phyloP scores from a whole-genome alignment of 1,139 yeast species.

The Geotrichum candidum region DNA sequence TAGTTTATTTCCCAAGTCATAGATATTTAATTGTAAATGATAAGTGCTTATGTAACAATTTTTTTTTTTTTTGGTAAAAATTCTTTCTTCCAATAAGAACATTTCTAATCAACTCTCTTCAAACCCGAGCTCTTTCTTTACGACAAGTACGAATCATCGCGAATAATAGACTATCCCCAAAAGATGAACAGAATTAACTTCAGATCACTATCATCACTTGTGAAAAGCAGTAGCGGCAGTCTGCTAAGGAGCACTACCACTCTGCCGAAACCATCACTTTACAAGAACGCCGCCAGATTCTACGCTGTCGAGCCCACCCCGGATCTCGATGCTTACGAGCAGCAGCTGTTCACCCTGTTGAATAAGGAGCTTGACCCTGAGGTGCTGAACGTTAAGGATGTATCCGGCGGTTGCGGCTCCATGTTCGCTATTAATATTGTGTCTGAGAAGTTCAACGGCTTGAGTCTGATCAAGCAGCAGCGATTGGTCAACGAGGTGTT shows the following conservation, averaged over 20 bases:
- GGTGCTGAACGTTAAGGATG: slow-evolving; percentile 62
- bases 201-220: not conserved
- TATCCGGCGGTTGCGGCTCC: slow-evolving; percentile 96
- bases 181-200: not conserved
- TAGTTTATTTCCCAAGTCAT: not conserved
- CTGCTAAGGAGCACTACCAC: not conserved
- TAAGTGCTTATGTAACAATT: not conserved
- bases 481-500: slow-evolving; percentile 75
- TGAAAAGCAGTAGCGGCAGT: not conserved
- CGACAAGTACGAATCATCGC: not conserved
- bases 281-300: not conserved
- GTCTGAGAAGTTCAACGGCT: slow-evolving; percentile 68
- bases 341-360: slow-evolving; percentile 54
- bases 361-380: slow-evolving; percentile 52
- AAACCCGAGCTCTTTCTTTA: not conserved
- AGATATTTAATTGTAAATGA: not conserved
- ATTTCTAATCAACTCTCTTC: not conserved
- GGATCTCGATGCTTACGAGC: slow-evolving; percentile 58
- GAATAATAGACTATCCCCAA: not conserved
- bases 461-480: slow-evolving; percentile 85
- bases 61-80: not conserved
- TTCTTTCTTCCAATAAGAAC: not conserved
- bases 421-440: slow-evolving; percentile 88
- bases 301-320: slow-evolving; percentile 14
- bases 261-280: not conserved